Conservation (phyloP, 2,329 filamentous ascomycete species). For the Cyanodermella asteris region DNA sequence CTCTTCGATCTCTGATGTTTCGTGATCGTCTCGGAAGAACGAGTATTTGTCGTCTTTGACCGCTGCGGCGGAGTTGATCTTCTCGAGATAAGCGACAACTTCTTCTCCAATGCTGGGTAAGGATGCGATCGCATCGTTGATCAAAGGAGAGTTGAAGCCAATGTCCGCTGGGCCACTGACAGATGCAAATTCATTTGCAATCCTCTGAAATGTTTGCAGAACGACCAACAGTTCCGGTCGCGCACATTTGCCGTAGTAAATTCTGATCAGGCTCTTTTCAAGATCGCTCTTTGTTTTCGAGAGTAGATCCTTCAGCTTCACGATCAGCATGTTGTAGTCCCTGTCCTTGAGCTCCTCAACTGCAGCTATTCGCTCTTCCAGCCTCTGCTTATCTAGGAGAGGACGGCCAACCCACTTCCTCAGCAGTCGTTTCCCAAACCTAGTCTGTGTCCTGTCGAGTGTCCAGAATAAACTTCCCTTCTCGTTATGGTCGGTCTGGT, state of each 20-base stretch:
- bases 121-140: constrained; percentile 49
- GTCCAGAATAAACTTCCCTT: constrained; percentile 92
- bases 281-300: constrained; percentile 55
- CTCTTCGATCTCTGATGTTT: constrained; percentile 72
- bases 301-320: constrained; percentile 53
- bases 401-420: constrained; percentile 91
- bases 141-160: constrained; percentile 48
- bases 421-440: constrained; percentile 68
- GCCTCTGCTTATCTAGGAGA: constrained; percentile 48
- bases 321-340: constrained; percentile 42
- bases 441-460: constrained; percentile 74
- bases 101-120: constrained; percentile 56
- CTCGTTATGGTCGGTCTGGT: constrained; percentile 65
- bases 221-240: constrained; percentile 70
- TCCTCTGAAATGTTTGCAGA: constrained; percentile 64
- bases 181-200: constrained; percentile 53
- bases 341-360: constrained; percentile 67
- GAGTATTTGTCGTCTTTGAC: constrained; percentile 76
- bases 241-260: constrained; percentile 93
- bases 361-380: constrained; percentile 62
- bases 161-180: constrained; percentile 43
- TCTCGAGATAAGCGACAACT: constrained; percentile 55
- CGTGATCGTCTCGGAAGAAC: constrained; percentile 74
- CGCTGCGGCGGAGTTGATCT: constrained; percentile 67
- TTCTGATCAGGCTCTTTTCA: constrained; percentile 78